Percentiles rank a stretch among this genome's conserved stretches.
Conservation (phyloP, 192 early-diverging fungal genomes). For the Coemansia sp. region DNA sequence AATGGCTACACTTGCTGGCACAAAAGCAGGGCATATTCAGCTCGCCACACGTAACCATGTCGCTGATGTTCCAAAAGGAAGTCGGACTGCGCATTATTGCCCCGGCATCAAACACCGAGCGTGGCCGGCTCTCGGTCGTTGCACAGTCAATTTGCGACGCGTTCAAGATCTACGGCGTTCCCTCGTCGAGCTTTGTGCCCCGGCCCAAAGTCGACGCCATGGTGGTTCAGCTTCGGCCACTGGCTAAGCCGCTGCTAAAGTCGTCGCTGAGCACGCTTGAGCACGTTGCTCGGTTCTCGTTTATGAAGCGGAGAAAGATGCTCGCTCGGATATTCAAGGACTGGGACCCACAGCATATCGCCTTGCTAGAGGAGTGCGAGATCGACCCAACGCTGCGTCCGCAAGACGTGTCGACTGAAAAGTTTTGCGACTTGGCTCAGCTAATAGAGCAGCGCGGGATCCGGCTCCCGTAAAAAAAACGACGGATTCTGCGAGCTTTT, state of each 20-base stretch:
- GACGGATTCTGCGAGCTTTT: too few relatives aligned
- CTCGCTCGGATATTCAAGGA: slow-evolving; percentile 59
- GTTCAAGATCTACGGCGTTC: slow-evolving; percentile 60
- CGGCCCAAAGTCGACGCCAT: slow-evolving; percentile 71
- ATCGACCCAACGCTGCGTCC: slow-evolving; percentile 60
- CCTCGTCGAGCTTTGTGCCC: slow-evolving; percentile 68
- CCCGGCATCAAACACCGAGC: slow-evolving; percentile 40
- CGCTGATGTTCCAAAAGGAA: slow-evolving; percentile 83
- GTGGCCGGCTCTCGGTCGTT: slow-evolving; percentile 69
- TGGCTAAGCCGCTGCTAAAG: slow-evolving; percentile 41
- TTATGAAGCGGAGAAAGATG: slow-evolving; percentile 69
- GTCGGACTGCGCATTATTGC: slow-evolving; percentile 69
- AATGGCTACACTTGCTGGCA: slow-evolving; percentile 66
- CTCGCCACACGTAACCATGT: slow-evolving; percentile 57
- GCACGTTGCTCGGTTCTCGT: slow-evolving; percentile 59
- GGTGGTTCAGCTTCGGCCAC: slow-evolving; percentile 65
- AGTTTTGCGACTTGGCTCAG: slow-evolving; percentile 59
- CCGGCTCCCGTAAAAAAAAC: slow-evolving; percentile 22
- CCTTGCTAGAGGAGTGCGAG: slow-evolving; percentile 51
- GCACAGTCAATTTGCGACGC: slow-evolving; percentile 69
- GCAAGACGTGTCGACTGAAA: slow-evolving; percentile 61
- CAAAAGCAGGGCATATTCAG: slow-evolving; percentile 61
- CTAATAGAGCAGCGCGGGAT: slow-evolving; percentile 46
- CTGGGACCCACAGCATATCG: slow-evolving; percentile 43
- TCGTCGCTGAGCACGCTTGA: slow-evolving; percentile 59